phyloP scores from a whole-genome alignment of 495 filamentous ascomycete genomes.

The Durotheca rogersii region DNA sequence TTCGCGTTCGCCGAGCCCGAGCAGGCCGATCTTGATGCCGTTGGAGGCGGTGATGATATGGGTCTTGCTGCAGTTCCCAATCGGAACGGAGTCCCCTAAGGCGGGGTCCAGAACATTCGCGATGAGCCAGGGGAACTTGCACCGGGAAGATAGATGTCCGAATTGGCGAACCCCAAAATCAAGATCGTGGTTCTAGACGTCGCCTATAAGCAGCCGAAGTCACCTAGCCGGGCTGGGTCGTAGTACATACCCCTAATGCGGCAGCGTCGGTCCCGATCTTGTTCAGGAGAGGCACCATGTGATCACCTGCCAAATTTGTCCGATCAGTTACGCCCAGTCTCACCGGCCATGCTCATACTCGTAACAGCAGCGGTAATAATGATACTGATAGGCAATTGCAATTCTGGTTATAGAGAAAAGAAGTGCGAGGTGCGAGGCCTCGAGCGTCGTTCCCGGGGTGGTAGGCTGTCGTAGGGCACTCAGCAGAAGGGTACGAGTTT shows the following conservation, averaged over 20 bases:
- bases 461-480: neutral
- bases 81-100: conserved; percentile 64
- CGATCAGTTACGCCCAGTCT: conserved; percentile 6
- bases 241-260: conserved; percentile 68
- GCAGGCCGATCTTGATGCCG: conserved; percentile 80
- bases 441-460: too few relatives aligned
- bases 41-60: conserved; percentile 74
- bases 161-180: conserved; percentile 89
- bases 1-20: conserved; percentile 74
- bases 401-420: too few relatives aligned
- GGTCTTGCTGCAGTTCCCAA: conserved; percentile 68
- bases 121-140: conserved; percentile 85
- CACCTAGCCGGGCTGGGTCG: neutral
- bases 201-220: conserved; percentile 24
- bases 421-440: too few relatives aligned
- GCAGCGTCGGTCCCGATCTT: conserved; percentile 71
- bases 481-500: too few relatives aligned
- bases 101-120: conserved; percentile 68
- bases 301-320: conserved; percentile 48
- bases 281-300: conserved; percentile 90
- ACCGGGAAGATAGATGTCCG: conserved; percentile 67
- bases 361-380: too few relatives aligned
- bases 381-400: too few relatives aligned
- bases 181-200: conserved; percentile 75
- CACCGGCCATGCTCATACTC: too few relatives aligned